Percentiles rank a stretch among this genome's conserved stretches.
Conservation (phyloP, 2,329 filamentous ascomycete species). For the Fusarium multiceps region DNA sequence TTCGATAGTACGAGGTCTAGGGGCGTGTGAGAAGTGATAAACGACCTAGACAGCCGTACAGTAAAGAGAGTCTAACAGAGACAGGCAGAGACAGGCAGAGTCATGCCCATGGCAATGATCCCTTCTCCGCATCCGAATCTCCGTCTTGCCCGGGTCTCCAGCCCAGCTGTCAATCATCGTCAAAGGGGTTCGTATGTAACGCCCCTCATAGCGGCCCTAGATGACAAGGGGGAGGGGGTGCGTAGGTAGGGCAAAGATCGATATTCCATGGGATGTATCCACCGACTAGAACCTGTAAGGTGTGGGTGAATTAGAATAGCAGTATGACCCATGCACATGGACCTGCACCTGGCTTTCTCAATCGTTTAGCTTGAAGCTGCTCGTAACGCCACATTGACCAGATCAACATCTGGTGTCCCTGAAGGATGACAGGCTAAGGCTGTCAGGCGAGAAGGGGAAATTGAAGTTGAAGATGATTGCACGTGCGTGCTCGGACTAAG, state of each 20-base stretch:
- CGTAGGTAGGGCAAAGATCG: slow-evolving; percentile 30
- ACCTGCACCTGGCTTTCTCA: background rate
- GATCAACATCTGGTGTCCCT: slow-evolving; percentile 37
- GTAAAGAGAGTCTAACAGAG: background rate
- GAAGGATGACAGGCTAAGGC: background rate
- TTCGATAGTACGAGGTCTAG: slow-evolving; percentile 22
- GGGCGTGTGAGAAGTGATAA: background rate
- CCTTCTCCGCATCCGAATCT: slow-evolving; percentile 39
- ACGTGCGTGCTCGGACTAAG: background rate
- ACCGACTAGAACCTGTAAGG: slow-evolving; percentile 4
- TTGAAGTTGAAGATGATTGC: background rate
- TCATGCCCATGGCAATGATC: slow-evolving; percentile 17
- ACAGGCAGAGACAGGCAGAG: background rate
- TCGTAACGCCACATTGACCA: slow-evolving; percentile 42
- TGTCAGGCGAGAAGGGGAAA: slow-evolving; percentile 2
- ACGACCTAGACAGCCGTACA: background rate
- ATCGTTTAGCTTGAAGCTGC: slow-evolving; percentile 33
- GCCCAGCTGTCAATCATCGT: slow-evolving; percentile 37
- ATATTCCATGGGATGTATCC: slow-evolving; percentile 30
- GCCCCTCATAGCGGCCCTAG: slow-evolving; percentile 31
- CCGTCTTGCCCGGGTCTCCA: slow-evolving; percentile 19
- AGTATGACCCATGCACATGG: slow-evolving; percentile 38
- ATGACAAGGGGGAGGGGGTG: slow-evolving; percentile 42
- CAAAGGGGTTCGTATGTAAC: slow-evolving; percentile 36
- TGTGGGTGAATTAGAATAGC: slow-evolving; percentile 13